Evolutionary conservation across 2,329 filamentous ascomycete species (phyloP), one percentile per base, ranked within the genome.

Genomic region (Thelonectria blattea): DNA sequence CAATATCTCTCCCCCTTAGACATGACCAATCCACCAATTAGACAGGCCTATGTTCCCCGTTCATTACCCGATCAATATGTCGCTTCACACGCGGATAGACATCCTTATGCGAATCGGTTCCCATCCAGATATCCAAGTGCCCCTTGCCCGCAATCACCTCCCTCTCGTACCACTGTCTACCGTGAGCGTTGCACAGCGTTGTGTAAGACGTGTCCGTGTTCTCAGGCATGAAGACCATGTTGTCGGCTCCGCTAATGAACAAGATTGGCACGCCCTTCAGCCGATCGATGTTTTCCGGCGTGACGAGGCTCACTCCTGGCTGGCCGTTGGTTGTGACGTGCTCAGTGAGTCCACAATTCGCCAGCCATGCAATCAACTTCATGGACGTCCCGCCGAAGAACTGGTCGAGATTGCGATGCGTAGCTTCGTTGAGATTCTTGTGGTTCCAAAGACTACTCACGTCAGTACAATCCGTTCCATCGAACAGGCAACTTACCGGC

Each of bases 361-460:
- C 87, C 11, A 89, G 79, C 58, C 87, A 76, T 37, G 80, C 71
- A 51, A 88, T 77, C 61, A 84, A 74, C 1, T 78, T 80, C 84
- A 88, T 88, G 20, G 53, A 56, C 8, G 86, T 82, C 55, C 87
- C 87, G 65, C 84, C 84, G 58, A 90, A 84, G 74, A 88, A 86
- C 32, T 82, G 80, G 71, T 86, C 81, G 48, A 88, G 82, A 68
- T 87, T 82, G 0, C 81, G 75, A 73, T 90, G 88, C 2, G 88
- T 90, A 3, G 83, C 85, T 74, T 85, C 84, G 74, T 89, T 89
- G 30, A 90, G 80, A 71, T 90, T 89, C 3, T 67, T 71, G 72
- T 90, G 88, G 68, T 82, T 86, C 87, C 87, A 91, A 73, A 65
- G 62, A 6, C 62, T 65, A 18, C 20, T 14, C 27, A 10, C 3